Conservation (phyloP, 2,329 filamentous ascomycete species). For the Macrophomina phaseolina region DNA sequence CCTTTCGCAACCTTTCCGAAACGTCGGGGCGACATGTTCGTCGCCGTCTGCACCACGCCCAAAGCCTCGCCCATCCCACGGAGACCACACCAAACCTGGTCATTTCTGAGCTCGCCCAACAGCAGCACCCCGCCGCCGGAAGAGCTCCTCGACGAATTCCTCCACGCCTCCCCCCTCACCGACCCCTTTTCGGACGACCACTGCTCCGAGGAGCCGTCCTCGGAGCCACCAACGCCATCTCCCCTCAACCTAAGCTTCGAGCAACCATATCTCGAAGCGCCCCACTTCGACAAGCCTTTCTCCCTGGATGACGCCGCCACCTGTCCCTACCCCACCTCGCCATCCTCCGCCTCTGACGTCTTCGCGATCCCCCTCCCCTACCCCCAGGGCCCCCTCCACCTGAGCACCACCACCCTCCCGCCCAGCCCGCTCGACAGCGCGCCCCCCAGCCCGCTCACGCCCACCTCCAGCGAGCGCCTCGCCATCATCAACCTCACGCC, state of each 20-base stretch:
- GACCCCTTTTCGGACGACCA: background rate
- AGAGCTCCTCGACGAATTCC: background rate
- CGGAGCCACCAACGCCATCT: too few species aligned
- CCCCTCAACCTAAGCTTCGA: background rate
- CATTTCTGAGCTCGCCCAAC: background rate
- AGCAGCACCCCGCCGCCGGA: conserved; percentile 5
- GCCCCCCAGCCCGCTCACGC: background rate
- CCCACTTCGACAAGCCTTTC: background rate
- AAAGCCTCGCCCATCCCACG: background rate
- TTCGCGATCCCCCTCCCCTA: background rate
- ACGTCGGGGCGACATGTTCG: conserved; percentile 7
- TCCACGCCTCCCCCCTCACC: background rate
- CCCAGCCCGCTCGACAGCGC: background rate
- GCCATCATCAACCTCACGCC: background rate
- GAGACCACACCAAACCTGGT: conserved; percentile 11
- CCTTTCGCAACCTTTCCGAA: conserved; percentile 2
- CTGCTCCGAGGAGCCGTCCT: background rate
- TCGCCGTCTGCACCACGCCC: conserved; percentile 8
- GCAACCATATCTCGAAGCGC: background rate
- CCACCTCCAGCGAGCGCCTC: background rate
- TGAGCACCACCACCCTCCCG: background rate
- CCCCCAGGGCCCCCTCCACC: background rate
- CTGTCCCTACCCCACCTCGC: background rate
- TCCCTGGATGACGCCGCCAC: background rate
- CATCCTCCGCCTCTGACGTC: too few species aligned